phyloP scores from a whole-genome alignment of 2,329 filamentous ascomycete species.

The Penicillium paneum region DNA sequence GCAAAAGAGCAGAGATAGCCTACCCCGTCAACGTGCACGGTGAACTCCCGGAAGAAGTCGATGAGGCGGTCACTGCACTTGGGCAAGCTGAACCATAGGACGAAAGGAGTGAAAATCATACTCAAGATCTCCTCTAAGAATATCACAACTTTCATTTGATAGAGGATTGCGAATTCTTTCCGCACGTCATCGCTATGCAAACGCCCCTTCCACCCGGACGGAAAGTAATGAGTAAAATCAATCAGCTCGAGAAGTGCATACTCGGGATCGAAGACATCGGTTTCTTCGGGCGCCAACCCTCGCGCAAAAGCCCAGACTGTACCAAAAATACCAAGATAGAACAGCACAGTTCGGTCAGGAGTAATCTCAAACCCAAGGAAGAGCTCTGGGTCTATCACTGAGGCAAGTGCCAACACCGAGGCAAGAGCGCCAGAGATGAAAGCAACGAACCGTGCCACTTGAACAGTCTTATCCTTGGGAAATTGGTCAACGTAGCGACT shows the following conservation, averaged over 20 bases:
- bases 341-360: slow-evolving; percentile 79
- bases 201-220: slow-evolving; percentile 80
- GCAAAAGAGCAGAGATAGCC: slow-evolving; percentile 97
- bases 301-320: slow-evolving; percentile 79
- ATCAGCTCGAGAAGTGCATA: slow-evolving; percentile 85
- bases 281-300: slow-evolving; percentile 82
- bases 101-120: slow-evolving; percentile 85
- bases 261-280: slow-evolving; percentile 85
- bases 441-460: slow-evolving; percentile 76
- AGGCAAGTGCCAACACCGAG: slow-evolving; percentile 77
- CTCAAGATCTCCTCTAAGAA: slow-evolving; percentile 90
- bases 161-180: slow-evolving; percentile 81
- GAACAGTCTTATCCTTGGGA: slow-evolving; percentile 88
- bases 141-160: slow-evolving; percentile 87
- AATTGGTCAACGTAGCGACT: slow-evolving; percentile 93
- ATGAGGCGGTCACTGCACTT: slow-evolving; percentile 88
- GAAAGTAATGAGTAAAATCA: slow-evolving; percentile 87
- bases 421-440: slow-evolving; percentile 85
- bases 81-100: slow-evolving; percentile 81
- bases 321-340: slow-evolving; percentile 81
- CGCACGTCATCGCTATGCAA: slow-evolving; percentile 95
- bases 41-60: slow-evolving; percentile 98
- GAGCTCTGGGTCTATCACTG: slow-evolving; percentile 83
- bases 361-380: slow-evolving; percentile 92
- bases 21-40: slow-evolving; percentile 91